A percentile compares a stretch with the other conserved stretches of the same genome.
phyloP scores from a whole-genome alignment of 768 basidiomycete genomes.

The Hygrocybe coccinea region DNA sequence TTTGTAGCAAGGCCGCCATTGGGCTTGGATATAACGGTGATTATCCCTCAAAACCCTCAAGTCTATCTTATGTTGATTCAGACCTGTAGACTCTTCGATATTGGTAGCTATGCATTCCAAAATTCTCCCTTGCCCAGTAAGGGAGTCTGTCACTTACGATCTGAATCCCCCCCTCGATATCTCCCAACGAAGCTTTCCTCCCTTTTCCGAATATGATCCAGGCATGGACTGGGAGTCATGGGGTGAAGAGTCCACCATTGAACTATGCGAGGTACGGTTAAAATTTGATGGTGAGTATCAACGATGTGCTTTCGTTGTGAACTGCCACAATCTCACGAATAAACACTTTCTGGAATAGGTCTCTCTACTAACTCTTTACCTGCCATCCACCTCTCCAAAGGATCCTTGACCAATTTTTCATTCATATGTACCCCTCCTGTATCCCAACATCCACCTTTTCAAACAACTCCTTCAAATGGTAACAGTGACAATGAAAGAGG shows the following conservation, averaged over 20 bases:
- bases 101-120: conserved; percentile 60
- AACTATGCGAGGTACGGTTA: conserved; percentile 56
- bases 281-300: conserved; percentile 39
- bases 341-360: conserved; percentile 31
- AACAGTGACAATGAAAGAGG: conserved; percentile 20
- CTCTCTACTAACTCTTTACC: conserved; percentile 42
- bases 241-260: conserved; percentile 56
- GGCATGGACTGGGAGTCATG: conserved; percentile 47
- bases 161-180: conserved; percentile 37
- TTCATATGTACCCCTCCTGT: conserved; percentile 43
- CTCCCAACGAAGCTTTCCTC: conserved; percentile 13
- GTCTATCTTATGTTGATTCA: conserved; percentile 1
- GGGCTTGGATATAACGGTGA: conserved; percentile 58
- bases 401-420: conserved; percentile 38
- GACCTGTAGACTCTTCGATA: conserved; percentile 42
- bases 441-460: conserved; percentile 13
- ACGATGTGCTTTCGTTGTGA: conserved; percentile 33
- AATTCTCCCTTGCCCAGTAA: conserved; percentile 36
- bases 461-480: conserved; percentile 10
- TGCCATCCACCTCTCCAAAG: conserved; percentile 37
- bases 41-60: neutral
- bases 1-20: conserved; percentile 57
- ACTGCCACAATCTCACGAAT: too few relatives aligned
- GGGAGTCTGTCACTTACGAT: conserved; percentile 30
- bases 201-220: conserved; percentile 19